Base-by-base conservation (phyloP, 805 yeast genomes). In the Zygosaccharomyces pseudorouxii region DNA sequence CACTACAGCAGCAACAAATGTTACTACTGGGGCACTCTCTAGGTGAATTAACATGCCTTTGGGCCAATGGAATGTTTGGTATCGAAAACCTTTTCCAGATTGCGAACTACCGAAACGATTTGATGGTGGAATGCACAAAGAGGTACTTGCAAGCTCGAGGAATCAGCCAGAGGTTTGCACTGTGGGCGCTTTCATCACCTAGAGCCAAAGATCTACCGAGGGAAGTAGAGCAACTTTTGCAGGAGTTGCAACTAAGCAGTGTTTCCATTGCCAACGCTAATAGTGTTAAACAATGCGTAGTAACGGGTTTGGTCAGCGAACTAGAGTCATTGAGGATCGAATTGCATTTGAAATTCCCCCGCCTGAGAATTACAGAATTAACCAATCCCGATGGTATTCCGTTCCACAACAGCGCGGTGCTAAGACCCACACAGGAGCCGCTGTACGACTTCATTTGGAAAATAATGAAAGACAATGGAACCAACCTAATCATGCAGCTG, bases 101-200 rank as follows among this genome's bases (percentile, higher is more conserved):
- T 19, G 65, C 71, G 23, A 58, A 57, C 39, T 63, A 58, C 45
- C 55, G 71, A 47, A 65, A 67, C 45, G 59, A 59, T 35, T 46
- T 67, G 37, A 67, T 67, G 71, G 57, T 62, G 11, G 51, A 59
- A 31, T 61, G 60, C 33, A 64, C 69, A 9, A 59, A 56, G 16
- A 55, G 56, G 30, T 63, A 59, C 44, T 45, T 58, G 14, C 50
- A 55, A 12, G 60, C 63, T 19, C 60, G 58, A 38, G 56, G 58
- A 39, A 55, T 56, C 23, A 55, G 57, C 23, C 55, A 55, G 35
- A 60, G 59, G 3, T 62, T 60, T 49, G 63, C 57, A 45, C 58
- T 62, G 63, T 64, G 67, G 67, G 69, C 67, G 1, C 47, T 66
- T 14, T 63, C 68, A 19, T 58, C 66, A 3, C 64, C 65, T 38